Evolutionary conservation across 2,329 filamentous ascomycete genomes (phyloP).

Genomic region (Scedosporium aurantiacum): DNA sequence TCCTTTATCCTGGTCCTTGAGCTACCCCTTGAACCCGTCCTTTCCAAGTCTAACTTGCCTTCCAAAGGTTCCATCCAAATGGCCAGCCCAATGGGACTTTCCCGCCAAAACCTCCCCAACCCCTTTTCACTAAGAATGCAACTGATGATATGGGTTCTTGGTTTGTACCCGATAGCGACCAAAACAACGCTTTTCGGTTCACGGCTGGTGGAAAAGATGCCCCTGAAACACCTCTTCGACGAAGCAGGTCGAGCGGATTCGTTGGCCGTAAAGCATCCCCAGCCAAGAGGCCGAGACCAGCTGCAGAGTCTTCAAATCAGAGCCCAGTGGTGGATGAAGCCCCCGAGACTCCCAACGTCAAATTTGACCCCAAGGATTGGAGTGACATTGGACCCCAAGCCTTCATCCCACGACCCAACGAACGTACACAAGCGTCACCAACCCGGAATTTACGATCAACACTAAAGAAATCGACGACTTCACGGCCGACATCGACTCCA

Average conservation of each 20-base stretch:
- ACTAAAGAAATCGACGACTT: conserved; percentile 45
- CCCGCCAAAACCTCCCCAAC: not conserved
- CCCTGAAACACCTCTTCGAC: conserved; percentile 2
- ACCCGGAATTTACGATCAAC: conserved; percentile 31
- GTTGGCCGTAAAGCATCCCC: conserved; percentile 4
- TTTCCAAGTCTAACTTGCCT: not conserved
- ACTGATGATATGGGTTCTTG: not conserved
- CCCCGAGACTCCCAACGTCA: not conserved
- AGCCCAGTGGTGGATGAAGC: not conserved
- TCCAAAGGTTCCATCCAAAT: not conserved
- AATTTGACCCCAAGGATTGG: conserved; percentile 39
- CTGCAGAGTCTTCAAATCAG: not conserved
- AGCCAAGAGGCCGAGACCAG: not conserved
- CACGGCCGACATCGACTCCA: conserved; percentile 35
- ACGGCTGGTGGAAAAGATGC: conserved; percentile 8
- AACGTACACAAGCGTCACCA: conserved; percentile 28
- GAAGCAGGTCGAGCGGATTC: conserved; percentile 4
- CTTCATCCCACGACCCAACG: conserved; percentile 33
- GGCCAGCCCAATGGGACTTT: not conserved
- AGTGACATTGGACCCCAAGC: conserved; percentile 40
- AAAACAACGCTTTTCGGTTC: conserved; percentile 8
- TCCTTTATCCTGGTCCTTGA: not conserved
- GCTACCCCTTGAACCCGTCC: no score
- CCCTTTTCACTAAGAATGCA: not conserved
- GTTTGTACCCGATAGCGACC: not conserved